phyloP scores from a whole-genome alignment of 805 yeast genomes.

The Yarrowia osloensis region DNA sequence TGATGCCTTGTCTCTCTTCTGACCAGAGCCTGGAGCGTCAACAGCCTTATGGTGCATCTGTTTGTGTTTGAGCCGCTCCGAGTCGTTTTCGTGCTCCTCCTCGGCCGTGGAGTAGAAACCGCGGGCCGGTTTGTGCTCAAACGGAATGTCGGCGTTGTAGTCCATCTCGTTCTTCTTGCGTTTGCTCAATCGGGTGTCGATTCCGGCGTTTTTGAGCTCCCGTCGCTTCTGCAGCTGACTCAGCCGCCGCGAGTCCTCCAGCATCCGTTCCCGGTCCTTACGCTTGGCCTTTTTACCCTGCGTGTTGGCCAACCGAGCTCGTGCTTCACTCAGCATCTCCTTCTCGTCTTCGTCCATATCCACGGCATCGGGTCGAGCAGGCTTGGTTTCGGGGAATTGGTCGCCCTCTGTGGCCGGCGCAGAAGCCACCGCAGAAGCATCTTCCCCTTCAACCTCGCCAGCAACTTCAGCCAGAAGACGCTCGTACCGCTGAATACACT shows the following conservation, averaged over 20 bases:
- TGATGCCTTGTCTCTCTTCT: slow-evolving; percentile 32
- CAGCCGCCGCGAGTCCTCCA: slow-evolving; percentile 74
- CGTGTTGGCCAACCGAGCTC: slow-evolving; percentile 86
- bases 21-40: slow-evolving; percentile 35
- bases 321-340: slow-evolving; percentile 94
- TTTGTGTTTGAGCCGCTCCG: slow-evolving; percentile 37
- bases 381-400: slow-evolving; percentile 71
- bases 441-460: slow-evolving; percentile 40
- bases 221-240: slow-evolving; percentile 73
- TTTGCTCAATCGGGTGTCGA: slow-evolving; percentile 40
- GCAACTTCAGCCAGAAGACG: slow-evolving; percentile 59
- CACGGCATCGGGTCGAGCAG: slow-evolving; percentile 78
- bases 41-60: slow-evolving; percentile 42
- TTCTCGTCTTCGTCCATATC: slow-evolving; percentile 83
- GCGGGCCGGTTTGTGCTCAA: slow-evolving; percentile 65
- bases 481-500: slow-evolving; percentile 84
- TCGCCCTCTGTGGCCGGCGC: slow-evolving; percentile 52
- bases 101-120: slow-evolving; percentile 69
- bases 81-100: slow-evolving; percentile 53
- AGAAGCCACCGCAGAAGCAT: slow-evolving; percentile 44
- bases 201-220: slow-evolving; percentile 39
- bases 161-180: slow-evolving; percentile 68
- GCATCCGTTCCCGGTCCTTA: slow-evolving; percentile 79
- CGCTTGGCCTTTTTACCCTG: slow-evolving; percentile 94
- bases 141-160: slow-evolving; percentile 79